Evolutionary conservation across 352 stramenopile species (phyloP).

Genomic region (Phytopythium cucurbitacearum): DNA sequence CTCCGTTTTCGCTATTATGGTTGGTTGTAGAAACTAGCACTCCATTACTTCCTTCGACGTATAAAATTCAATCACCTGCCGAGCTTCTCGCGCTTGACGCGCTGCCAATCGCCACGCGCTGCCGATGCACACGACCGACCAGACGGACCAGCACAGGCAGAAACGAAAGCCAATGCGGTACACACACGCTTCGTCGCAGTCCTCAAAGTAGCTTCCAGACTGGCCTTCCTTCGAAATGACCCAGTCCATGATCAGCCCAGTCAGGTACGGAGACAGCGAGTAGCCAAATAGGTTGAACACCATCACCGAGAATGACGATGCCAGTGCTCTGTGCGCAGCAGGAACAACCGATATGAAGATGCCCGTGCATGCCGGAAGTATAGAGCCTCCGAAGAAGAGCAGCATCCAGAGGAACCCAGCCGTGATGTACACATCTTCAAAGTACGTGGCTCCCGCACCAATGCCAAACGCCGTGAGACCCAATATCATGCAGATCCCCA

Average conservation of each 20-base stretch:
- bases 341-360: conserved; percentile 86
- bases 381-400: conserved; percentile 79
- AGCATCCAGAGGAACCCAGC: conserved; percentile 72
- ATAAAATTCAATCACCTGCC: conserved; percentile 59
- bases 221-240: conserved; percentile 60
- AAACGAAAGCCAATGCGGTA: conserved; percentile 81
- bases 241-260: conserved; percentile 77
- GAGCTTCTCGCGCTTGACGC: conserved; percentile 46
- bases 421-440: conserved; percentile 72
- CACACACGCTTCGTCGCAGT: conserved; percentile 74
- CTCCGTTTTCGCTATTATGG: too few relatives aligned
- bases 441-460: conserved; percentile 71
- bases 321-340: conserved; percentile 62
- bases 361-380: conserved; percentile 74
- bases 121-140: conserved; percentile 72
- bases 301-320: conserved; percentile 80
- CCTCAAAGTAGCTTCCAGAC: conserved; percentile 59
- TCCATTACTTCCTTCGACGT: conserved; percentile 21
- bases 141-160: conserved; percentile 78
- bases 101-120: conserved; percentile 49
- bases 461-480: conserved; percentile 63
- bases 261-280: conserved; percentile 72
- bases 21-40: conserved; percentile 11
- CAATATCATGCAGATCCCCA: conserved; percentile 76
- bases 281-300: conserved; percentile 83